Percentiles rank a stretch among this genome's conserved stretches.
These are phyloP conservation scores for Onygenales sp. DNA, from an alignment of 2,329 filamentous ascomycete species.

Conservation along the genomic window DNA sequence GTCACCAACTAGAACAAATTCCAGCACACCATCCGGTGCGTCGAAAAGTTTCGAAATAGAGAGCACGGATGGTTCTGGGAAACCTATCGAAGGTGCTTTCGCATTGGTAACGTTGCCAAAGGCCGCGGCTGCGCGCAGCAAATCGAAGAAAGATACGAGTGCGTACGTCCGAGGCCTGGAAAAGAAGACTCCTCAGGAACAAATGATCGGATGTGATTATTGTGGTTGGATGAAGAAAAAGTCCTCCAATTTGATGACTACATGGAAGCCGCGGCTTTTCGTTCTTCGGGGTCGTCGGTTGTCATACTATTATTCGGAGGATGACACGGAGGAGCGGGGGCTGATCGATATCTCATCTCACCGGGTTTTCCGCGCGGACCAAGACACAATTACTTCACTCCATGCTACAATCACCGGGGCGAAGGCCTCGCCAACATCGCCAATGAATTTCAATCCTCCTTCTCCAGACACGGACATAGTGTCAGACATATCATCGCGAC, in stretches of 20 bases:
- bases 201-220: conserved; percentile 80
- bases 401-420: conserved; percentile 88
- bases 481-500: neutral
- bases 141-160: conserved; percentile 88
- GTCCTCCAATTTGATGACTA: conserved; percentile 89
- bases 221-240: conserved; percentile 99
- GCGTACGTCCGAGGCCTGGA: conserved; percentile 82
- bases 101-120: conserved; percentile 44
- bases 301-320: conserved; percentile 92
- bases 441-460: conserved; percentile 29
- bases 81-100: conserved; percentile 38
- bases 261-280: conserved; percentile 96
- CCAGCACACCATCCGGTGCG: conserved; percentile 53
- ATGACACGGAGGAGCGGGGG: conserved; percentile 85
- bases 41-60: conserved; percentile 71
- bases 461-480: neutral
- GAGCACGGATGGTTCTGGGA: conserved; percentile 53
- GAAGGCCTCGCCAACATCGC: conserved; percentile 56
- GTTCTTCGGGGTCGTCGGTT: conserved; percentile 83
- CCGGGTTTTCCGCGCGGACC: conserved; percentile 87
- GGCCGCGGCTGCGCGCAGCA: conserved; percentile 39
- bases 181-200: conserved; percentile 71
- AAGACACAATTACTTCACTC: conserved; percentile 79
- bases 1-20: conserved; percentile 68
- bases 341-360: conserved; percentile 97